Evolutionary conservation across 1,284 basidiomycete species (phyloP).

Genomic region (Trametes sp.): DNA sequence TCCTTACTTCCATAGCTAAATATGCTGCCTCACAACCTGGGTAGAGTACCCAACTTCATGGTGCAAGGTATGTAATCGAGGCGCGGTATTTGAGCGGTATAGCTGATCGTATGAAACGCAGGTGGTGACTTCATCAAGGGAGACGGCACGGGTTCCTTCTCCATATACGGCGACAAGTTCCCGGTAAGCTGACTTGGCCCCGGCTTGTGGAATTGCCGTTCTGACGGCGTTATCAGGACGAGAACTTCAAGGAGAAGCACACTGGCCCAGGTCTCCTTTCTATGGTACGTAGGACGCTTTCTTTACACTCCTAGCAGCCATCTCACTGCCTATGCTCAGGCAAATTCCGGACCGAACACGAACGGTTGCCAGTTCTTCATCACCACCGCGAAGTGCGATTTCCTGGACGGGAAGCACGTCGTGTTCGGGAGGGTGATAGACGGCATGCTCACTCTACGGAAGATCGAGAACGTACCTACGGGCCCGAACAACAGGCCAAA

Average conservation of each 20-base stretch:
- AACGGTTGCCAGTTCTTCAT: slow-evolving; percentile 99
- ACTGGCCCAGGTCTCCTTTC: slow-evolving; percentile 84
- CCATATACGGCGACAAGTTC: slow-evolving; percentile 95
- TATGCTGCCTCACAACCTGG: slow-evolving; percentile 13
- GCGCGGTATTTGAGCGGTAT: slow-evolving; percentile 6
- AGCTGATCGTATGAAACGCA: slow-evolving; percentile 35
- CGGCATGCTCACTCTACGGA: slow-evolving; percentile 90
- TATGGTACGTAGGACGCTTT: slow-evolving; percentile 63
- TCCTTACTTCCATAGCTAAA: slow-evolving; percentile 8
- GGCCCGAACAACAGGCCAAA: slow-evolving; percentile 89
- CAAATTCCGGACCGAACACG: slow-evolving; percentile 91
- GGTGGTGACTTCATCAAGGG: slow-evolving; percentile 89
- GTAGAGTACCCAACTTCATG: slow-evolving; percentile 85
- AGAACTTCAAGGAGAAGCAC: slow-evolving; percentile 95
- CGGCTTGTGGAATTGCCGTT: background rate
- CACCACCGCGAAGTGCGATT: slow-evolving; percentile 93
- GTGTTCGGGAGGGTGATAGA: slow-evolving; percentile 88
- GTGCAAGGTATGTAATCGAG: slow-evolving; percentile 68
- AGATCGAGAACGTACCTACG: slow-evolving; percentile 94
- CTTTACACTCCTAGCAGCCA: background rate
- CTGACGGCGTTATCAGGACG: slow-evolving; percentile 63
- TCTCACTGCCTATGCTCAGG: slow-evolving; percentile 53
- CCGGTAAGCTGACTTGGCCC: slow-evolving; percentile 56
- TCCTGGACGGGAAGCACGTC: slow-evolving; percentile 91
- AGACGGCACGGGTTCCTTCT: slow-evolving; percentile 94